Percentiles rank a stretch among this genome's conserved stretches.
Evolutionary conservation across 164 flowering plant species (phyloP).

Genomic region (Euptelea pleiosperma): DNA sequence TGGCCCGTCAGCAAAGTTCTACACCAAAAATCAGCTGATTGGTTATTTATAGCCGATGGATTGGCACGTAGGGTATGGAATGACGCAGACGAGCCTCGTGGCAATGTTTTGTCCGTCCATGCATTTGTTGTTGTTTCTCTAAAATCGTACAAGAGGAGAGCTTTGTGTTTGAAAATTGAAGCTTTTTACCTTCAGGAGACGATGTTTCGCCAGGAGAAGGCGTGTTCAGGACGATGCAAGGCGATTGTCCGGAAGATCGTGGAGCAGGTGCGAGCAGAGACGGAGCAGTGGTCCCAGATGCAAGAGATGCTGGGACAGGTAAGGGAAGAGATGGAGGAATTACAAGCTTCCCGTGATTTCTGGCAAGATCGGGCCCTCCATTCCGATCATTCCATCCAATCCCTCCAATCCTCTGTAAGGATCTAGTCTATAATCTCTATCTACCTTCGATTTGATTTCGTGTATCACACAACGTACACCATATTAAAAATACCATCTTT

Average conservation of each 20-base stretch:
- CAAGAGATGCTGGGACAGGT: conserved; percentile 80
- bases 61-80: too few species aligned
- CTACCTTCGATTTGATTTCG: background rate
- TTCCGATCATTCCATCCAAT: conserved; percentile 42
- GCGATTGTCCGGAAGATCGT: conserved; percentile 54
- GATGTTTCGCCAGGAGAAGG: conserved; percentile 23
- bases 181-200: conserved; percentile 33
- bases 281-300: conserved; percentile 95
- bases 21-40: too few species aligned
- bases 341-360: conserved; percentile 64
- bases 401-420: conserved; percentile 52
- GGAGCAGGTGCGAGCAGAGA: conserved; percentile 78
- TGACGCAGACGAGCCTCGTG: too few species aligned
- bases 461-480: too few species aligned
- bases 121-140: too few species aligned
- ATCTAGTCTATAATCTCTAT: too few species aligned
- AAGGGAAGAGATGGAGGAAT: conserved; percentile 73
- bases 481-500: too few species aligned
- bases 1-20: too few species aligned
- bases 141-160: too few species aligned
- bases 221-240: conserved; percentile 81
- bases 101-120: too few species aligned
- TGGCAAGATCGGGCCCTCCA: conserved; percentile 75
- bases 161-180: background rate
- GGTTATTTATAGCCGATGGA: too few species aligned